Evolutionary conservation across 2,329 filamentous ascomycete species (phyloP).

Genomic region (Hypomyces perniciosus): DNA sequence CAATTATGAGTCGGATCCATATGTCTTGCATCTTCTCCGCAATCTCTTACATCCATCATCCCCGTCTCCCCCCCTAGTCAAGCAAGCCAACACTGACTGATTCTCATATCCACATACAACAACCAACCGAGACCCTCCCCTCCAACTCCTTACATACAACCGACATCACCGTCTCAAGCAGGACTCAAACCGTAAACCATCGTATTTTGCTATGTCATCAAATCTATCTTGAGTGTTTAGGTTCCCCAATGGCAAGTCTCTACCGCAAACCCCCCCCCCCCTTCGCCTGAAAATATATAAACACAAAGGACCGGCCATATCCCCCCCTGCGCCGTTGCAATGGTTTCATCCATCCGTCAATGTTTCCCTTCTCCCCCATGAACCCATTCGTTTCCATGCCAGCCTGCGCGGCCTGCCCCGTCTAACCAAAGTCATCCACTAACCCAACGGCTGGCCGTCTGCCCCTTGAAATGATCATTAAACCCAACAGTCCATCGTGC

Average conservation of each 20-base stretch:
- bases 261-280: not conserved
- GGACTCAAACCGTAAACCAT: conserved; percentile 3
- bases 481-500: not conserved
- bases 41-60: not conserved
- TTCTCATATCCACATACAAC: too few relatives aligned
- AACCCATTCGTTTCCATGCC: conserved; percentile 1
- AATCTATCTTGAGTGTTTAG: conserved; percentile 2
- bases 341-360: conserved; percentile 7
- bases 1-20: too few relatives aligned
- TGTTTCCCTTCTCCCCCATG: not conserved
- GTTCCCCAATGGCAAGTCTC: not conserved
- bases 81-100: not conserved
- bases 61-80: not conserved
- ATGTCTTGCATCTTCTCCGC: too few relatives aligned
- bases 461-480: not conserved
- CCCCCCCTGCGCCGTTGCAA: conserved; percentile 12
- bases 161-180: not conserved
- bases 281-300: not conserved
- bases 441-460: not conserved
- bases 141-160: too few relatives aligned
- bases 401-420: conserved; percentile 1
- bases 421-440: conserved; percentile 5
- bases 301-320: conserved; percentile 4
- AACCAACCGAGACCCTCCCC: too few relatives aligned
- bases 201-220: conserved; percentile 8